Base-by-base conservation (phyloP, 352 stramenopile species). In the Pythium vanterpoolii region DNA sequence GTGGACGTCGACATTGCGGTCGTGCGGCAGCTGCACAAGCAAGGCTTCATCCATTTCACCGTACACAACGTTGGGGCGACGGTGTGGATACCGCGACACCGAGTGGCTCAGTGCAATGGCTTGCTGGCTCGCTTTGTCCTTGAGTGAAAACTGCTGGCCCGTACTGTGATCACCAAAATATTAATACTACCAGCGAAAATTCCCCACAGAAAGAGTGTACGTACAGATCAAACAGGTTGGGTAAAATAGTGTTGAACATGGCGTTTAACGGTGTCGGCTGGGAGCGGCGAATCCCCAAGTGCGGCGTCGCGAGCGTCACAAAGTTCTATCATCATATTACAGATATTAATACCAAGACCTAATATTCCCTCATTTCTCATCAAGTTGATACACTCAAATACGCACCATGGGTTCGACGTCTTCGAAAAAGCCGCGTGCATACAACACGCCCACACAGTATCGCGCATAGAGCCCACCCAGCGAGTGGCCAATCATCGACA, bases 401-500 rank as follows among this genome's bases (percentile, higher is more conserved):
- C 54, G 51, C 47, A 90, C 84, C 80, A 90, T 80, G n/a, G 84
- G 82, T 53, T 87, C 71, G 19, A 90, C 44, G 38, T 75, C 62
- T 23, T 73, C 62, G 34, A 94, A 94, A 72, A 94, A 94, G 7
- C 82, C 77, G 27, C 77, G 69, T n/a, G 63, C 44, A 34, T 81
- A 80, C 27, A 94, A 57, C 51, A 91, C 36, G 8, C 78, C 82
- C 52, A 90, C 71, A 60, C 76, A 88, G 66, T 88, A 94, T 44
- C 84, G 78, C n/a, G 75, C 71, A 59, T 94, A 94, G 19, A 94
- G 69, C 1, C 84, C 84, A 40, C 84, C 84, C 14, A 94, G 75
- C 34, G 84, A 94, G 56, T 94, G 84, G 5, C 82, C 84, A 23
- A 90, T 62, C 56, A 91, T 71, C 26, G 84, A 94, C 26, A 94